Conservation (phyloP, 305 asterid species). For the Rubia balearica region DNA sequence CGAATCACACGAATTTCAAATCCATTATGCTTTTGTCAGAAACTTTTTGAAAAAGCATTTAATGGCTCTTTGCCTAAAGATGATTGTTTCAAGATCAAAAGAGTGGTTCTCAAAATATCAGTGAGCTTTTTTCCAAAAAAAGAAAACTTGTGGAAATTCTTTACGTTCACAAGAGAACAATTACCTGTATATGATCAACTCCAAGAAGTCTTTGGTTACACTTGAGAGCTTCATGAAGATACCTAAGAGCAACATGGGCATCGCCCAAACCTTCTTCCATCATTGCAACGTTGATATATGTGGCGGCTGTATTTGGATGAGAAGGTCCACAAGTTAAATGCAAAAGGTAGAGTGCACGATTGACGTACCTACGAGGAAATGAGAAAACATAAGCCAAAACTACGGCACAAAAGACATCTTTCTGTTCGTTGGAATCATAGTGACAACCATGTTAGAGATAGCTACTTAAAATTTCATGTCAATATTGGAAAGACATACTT, state of each 20-base stretch:
- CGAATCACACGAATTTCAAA: constrained; percentile 15
- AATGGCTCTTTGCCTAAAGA: not conserved
- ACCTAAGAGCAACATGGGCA: constrained; percentile 95
- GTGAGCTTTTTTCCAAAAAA: not conserved
- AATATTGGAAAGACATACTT: constrained; percentile 46
- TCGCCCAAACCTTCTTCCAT: constrained; percentile 99
- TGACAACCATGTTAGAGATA: not conserved
- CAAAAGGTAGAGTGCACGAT: constrained; percentile 83
- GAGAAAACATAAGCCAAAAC: constrained; percentile 15
- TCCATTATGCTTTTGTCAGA: not conserved
- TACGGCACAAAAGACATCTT: not conserved
- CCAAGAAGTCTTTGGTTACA: constrained; percentile 99
- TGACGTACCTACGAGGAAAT: constrained; percentile 52
- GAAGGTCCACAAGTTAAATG: constrained; percentile 99
- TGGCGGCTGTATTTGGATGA: constrained; percentile 98
- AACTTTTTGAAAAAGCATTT: too few species aligned
- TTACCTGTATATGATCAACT: constrained; percentile 97
- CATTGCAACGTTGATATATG: constrained; percentile 98
- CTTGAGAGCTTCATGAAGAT: constrained; percentile 96
- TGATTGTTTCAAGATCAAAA: not conserved
- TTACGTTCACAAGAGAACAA: constrained; percentile 8
- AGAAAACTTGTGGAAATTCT: constrained; percentile 5
- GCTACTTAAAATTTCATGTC: constrained; percentile 10
- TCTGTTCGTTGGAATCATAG: not conserved
- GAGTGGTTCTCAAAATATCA: not conserved